Evolutionary conservation across 768 basidiomycete genomes (phyloP), one percentile per base, ranked within the genome.

Genomic region (Megacollybia marginata): DNA sequence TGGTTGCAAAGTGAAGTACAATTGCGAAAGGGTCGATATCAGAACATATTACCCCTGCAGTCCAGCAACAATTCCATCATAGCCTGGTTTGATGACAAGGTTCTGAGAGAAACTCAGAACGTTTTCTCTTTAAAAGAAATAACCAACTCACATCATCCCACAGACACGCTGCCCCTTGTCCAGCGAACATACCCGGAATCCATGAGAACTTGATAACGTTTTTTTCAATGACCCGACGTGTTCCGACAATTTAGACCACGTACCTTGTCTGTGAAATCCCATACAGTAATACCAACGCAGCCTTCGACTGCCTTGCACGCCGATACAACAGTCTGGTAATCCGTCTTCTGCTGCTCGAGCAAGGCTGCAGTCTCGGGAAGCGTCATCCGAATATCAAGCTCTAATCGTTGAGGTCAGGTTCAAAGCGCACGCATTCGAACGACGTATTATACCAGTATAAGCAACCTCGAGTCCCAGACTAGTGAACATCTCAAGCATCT

Each of bases 391-490:
- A 69, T 71, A 50, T 76, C 75, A 42, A 77, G 65, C 57, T 76
- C 75, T 28, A 6, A 28, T 28, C 6, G 23, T 28, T 6, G 6
- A 28, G 6, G 23, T 28, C 6, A 28, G n/a, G n/a, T n/a, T n/a
- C n/a, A n/a, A n/a, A n/a, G n/a, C n/a, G n/a, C n/a, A n/a, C n/a
- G n/a, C n/a, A n/a, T n/a, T n/a, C n/a, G n/a, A 28, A 28, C 23
- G 6, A 28, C 2, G 23, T 28, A 28, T 28, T 6, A 6, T 28
- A 28, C 23, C 23, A 5, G 75, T 78, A 51, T 75, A 65, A 16
- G 73, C 73, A 42, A 75, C 71, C 55, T 76, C 74, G 47, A 78
- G 63, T 2, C 76, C 73, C 31, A 77, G 67, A 13, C 67, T 66
- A 8, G 70, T 67, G 58, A 76, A 69, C 48, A 63, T 58, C 49